phyloP scores from a whole-genome alignment of 345 rosid genomes.

The Balakata baccata region DNA sequence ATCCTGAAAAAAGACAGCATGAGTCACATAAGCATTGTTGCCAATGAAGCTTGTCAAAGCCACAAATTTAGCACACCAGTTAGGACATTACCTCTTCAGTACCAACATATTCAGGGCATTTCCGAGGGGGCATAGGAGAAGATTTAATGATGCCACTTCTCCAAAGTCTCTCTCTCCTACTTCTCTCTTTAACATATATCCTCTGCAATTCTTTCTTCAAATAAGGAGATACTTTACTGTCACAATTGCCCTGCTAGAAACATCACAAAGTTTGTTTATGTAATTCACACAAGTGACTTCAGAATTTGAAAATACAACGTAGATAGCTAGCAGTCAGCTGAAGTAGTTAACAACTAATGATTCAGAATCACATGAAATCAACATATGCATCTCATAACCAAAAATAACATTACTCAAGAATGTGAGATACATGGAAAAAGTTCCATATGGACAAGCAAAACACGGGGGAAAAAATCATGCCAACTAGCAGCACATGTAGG shows the following conservation, averaged over 20 bases:
- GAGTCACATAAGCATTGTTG: constrained; percentile 13
- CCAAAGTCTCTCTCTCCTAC: constrained; percentile 83
- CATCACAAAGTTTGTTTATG: constrained; percentile 11
- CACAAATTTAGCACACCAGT: background rate
- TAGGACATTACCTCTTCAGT: constrained; percentile 69
- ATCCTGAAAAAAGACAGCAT: constrained; percentile 56
- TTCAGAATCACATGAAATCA: background rate
- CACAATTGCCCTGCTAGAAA: constrained; percentile 42
- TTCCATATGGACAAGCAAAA: background rate
- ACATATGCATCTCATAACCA: background rate
- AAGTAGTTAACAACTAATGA: constrained; percentile 1
- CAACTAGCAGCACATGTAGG: background rate
- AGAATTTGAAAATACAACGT: background rate
- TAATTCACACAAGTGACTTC: background rate
- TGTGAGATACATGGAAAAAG: background rate
- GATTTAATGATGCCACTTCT: constrained; percentile 72
- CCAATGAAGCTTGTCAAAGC: background rate
- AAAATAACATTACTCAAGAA: background rate
- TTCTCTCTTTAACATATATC: constrained; percentile 63
- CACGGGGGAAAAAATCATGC: background rate
- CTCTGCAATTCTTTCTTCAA: constrained; percentile 73
- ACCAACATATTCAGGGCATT: constrained; percentile 74
- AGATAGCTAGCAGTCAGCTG: background rate
- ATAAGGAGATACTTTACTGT: constrained; percentile 52
- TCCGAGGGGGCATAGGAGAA: constrained; percentile 63